Base-by-base conservation (phyloP, 164 flowering plant species). In the Piper betle region DNA sequence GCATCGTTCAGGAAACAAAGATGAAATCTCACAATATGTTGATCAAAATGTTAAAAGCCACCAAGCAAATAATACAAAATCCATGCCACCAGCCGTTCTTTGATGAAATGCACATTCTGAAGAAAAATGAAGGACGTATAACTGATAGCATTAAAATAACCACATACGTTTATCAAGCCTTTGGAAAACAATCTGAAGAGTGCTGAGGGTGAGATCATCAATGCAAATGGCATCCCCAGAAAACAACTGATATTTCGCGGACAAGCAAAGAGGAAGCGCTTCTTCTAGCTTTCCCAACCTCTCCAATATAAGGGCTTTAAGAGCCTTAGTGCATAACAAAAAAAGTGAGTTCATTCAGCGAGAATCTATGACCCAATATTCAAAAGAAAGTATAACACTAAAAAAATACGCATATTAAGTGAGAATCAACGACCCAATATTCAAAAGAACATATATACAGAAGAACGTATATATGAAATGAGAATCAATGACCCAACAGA, bases 231-330 rank as follows among this genome's bases (percentile, higher is more conserved):
- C 62, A 11, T 77, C 81, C 61, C 79, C 78, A 15, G 72, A 63
- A 40, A 71, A 76, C 57, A 93, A 73, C 33, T 74, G 69, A 48
- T 90, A 95, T 71, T 82, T 93, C 39, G 97, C 92, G 71, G 68
- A 67, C 39, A 82, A 72, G 70, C 86, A 90, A 39, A 80, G 75
- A 20, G 86, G 60, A 10, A 88, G 68, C 11, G 97, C 96, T 65
- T 93, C 98, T 5, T 88, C 96, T 33, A 65, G 42, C 71, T 84
- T 93, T 33, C 96, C 97, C 94, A 88, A 81, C 63, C 96, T 86
- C 69, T 93, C 97, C 78, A 85, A 61, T 53, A 90, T 73, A 41
- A 88, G 80, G 64, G 91, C 96, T 71, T 88, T 90, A 4, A 93
- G 86, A 38, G 91, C 95, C 98, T 75, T 56, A 3, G 33, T 11